Conservation (phyloP, 257 asterid species). For the Solanum habrochaites region DNA sequence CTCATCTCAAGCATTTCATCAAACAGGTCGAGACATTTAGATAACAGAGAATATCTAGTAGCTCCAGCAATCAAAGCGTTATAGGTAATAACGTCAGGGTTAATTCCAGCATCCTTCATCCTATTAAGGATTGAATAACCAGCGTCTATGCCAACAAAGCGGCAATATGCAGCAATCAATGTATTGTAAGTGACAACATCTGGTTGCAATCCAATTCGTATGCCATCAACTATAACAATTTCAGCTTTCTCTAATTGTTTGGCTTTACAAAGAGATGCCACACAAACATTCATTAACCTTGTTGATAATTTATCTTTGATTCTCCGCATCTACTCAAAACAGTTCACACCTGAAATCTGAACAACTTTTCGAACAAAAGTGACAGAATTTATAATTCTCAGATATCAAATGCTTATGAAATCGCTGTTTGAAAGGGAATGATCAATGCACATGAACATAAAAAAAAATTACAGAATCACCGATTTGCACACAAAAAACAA, state of each 20-base stretch:
- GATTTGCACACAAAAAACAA: background rate
- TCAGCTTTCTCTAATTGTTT: background rate
- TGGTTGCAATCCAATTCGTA: background rate
- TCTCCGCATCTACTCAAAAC: background rate
- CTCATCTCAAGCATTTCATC: background rate
- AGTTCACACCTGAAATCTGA: background rate
- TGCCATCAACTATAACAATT: background rate
- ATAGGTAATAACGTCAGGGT: background rate
- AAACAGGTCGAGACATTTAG: background rate
- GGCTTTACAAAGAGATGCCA: background rate
- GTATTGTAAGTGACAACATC: constrained; percentile 1
- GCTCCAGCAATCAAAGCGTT: background rate
- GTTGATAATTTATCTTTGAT: background rate
- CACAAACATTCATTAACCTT: background rate
- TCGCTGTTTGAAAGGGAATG: background rate
- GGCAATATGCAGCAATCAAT: background rate
- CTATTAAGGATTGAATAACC: background rate
- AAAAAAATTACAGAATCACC: background rate
- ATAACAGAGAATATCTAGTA: background rate
- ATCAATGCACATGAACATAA: background rate
- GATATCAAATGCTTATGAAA: background rate
- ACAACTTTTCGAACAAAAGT: background rate
- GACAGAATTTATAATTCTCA: background rate
- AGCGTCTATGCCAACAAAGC: background rate
- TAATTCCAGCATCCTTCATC: background rate